Evolutionary conservation across 2,329 filamentous ascomycete genomes (phyloP).

Genomic region (Aspergillus nomiae): DNA sequence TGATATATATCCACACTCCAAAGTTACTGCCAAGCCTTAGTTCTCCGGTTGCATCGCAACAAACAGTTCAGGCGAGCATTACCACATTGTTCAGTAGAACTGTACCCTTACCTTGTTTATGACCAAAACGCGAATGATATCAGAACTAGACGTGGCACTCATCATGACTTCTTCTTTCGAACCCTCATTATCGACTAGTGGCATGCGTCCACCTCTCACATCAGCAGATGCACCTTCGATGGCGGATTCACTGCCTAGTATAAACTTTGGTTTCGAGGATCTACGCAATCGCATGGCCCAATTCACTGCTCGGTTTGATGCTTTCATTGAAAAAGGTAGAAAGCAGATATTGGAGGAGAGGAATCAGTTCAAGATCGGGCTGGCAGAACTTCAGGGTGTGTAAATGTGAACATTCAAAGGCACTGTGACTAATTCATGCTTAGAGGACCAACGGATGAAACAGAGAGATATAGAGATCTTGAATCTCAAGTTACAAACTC

Average conservation of each 20-base stretch:
- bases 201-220: constrained; percentile 54
- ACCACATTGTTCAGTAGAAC: neutral
- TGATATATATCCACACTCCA: neutral
- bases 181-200: constrained; percentile 57
- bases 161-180: constrained; percentile 55
- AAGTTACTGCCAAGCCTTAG: constrained; percentile 13
- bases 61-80: constrained; percentile 8
- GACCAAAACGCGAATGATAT: too few relatives aligned
- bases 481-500: constrained; percentile 56
- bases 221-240: constrained; percentile 59
- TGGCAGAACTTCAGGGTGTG: constrained; percentile 85
- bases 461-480: constrained; percentile 82
- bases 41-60: constrained; percentile 34
- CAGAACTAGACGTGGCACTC: neutral
- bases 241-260: constrained; percentile 73
- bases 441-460: constrained; percentile 90
- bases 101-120: neutral
- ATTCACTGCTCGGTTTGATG: constrained; percentile 88
- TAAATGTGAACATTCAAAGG: constrained; percentile 8
- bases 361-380: constrained; percentile 88
- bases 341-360: constrained; percentile 89
- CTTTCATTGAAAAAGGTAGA: constrained; percentile 87
- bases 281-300: constrained; percentile 92
- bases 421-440: constrained; percentile 4
- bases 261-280: constrained; percentile 96